Conservation (phyloP, 352 stramenopile genomes). For the Phytophthora citrophthora region DNA sequence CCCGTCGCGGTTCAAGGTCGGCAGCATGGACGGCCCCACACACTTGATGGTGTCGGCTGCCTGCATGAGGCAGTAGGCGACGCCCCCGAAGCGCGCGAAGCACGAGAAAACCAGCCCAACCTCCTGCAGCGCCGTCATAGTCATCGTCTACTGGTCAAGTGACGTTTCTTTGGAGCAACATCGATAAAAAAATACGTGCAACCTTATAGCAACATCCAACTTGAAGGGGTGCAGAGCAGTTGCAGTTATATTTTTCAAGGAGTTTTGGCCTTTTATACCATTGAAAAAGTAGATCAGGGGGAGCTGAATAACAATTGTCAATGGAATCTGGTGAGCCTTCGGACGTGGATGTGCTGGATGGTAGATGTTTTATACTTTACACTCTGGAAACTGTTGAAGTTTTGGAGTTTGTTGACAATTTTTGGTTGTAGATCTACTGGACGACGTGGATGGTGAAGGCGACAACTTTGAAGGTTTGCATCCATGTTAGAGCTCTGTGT, state of each 20-base stretch:
- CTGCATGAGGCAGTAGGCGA: slow-evolving; percentile 77
- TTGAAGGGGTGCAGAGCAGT: background rate
- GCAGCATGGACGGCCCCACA: slow-evolving; percentile 90
- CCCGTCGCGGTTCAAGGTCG: slow-evolving; percentile 88
- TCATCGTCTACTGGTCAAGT: background rate
- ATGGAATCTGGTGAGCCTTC: slow-evolving; percentile 26
- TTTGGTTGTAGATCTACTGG: slow-evolving; percentile 32
- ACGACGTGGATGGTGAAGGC: slow-evolving; percentile 27
- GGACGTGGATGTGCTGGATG: slow-evolving; percentile 43
- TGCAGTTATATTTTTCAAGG: background rate
- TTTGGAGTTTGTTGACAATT: background rate
- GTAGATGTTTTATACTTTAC: slow-evolving; percentile 2
- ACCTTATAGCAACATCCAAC: background rate
- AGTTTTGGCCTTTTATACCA: background rate
- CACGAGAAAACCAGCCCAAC: slow-evolving; percentile 57
- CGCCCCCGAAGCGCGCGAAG: slow-evolving; percentile 80
- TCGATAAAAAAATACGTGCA: background rate
- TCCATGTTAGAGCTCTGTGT: background rate
- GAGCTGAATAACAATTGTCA: too few species aligned
- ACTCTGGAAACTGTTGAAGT: slow-evolving; percentile 5
- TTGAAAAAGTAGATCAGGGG: too few species aligned
- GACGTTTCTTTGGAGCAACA: too few species aligned
- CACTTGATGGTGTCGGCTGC: slow-evolving; percentile 85
- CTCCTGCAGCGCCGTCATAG: slow-evolving; percentile 38
- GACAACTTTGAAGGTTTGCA: slow-evolving; percentile 34